Evolutionary conservation across 257 asterid species (phyloP).

Genomic region (Rubia yunnanensis): DNA sequence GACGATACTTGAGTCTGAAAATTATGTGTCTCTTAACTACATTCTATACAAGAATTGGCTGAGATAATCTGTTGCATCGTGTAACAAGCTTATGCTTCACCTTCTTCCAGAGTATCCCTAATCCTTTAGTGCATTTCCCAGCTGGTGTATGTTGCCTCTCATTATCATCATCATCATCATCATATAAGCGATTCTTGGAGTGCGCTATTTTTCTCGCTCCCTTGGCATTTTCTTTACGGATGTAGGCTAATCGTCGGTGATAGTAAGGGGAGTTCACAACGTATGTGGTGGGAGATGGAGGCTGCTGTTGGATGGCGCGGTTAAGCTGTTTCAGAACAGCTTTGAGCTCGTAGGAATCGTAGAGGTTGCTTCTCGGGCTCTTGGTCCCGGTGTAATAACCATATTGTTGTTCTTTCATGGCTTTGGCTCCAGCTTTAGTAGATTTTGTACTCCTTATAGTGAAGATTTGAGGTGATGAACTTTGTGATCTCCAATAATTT

Average conservation of each 20-base stretch:
- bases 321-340: slow-evolving; percentile 48
- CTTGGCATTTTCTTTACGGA: slow-evolving; percentile 29
- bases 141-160: slow-evolving; percentile 10
- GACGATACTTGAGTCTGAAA: too few species aligned
- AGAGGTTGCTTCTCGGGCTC: slow-evolving; percentile 47
- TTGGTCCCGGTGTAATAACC: slow-evolving; percentile 12
- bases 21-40: neutral
- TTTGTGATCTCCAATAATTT: neutral
- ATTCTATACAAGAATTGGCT: neutral
- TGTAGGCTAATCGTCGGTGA: slow-evolving; percentile 24
- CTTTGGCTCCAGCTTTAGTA: neutral
- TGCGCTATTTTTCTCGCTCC: slow-evolving; percentile 29
- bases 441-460: neutral
- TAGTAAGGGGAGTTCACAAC: slow-evolving; percentile 32
- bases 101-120: slow-evolving; percentile 12
- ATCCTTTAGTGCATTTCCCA: slow-evolving; percentile 7
- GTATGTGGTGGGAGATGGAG: slow-evolving; percentile 27
- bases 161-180: neutral
- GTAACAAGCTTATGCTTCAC: neutral
- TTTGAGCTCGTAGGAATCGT: slow-evolving; percentile 50
- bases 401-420: neutral
- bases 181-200: slow-evolving; percentile 8
- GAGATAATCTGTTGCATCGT: neutral
- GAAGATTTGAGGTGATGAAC: neutral
- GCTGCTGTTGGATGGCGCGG: slow-evolving; percentile 29